phyloP scores from a whole-genome alignment of 2,329 filamentous ascomycete species.

The Aspergillus sp. region DNA sequence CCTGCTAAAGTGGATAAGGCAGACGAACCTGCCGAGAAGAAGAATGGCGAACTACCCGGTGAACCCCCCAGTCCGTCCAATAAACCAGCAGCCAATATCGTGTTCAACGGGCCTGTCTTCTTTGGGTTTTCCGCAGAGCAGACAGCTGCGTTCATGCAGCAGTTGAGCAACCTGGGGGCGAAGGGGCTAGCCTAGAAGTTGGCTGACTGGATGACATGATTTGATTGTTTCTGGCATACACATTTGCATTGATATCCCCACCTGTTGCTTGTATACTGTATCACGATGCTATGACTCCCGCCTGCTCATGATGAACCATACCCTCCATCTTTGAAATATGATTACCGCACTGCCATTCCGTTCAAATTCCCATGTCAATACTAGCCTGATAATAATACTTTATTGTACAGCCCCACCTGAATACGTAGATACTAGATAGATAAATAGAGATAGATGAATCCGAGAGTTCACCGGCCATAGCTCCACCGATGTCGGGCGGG shows the following conservation, averaged over 20 bases:
- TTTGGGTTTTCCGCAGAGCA: conserved; percentile 87
- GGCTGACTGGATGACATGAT: neutral
- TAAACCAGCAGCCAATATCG: conserved; percentile 62
- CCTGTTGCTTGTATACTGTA: neutral
- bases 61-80: conserved; percentile 9
- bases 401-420: neutral
- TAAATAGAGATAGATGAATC: too few relatives aligned
- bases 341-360: neutral
- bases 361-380: neutral
- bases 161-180: conserved; percentile 39
- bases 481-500: conserved; percentile 40
- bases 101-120: conserved; percentile 92
- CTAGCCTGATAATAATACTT: too few relatives aligned
- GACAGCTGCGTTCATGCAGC: conserved; percentile 72
- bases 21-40: conserved; percentile 6
- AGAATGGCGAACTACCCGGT: conserved; percentile 11
- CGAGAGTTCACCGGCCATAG: neutral
- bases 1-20: conserved; percentile 12
- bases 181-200: conserved; percentile 32
- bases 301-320: neutral
- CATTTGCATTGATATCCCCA: neutral
- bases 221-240: neutral
- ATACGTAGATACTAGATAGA: neutral
- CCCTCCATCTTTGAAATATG: neutral
- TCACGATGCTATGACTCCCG: neutral